phyloP scores from a whole-genome alignment of 2,329 filamentous ascomycete species.

The Aureobasidium pullulans region DNA sequence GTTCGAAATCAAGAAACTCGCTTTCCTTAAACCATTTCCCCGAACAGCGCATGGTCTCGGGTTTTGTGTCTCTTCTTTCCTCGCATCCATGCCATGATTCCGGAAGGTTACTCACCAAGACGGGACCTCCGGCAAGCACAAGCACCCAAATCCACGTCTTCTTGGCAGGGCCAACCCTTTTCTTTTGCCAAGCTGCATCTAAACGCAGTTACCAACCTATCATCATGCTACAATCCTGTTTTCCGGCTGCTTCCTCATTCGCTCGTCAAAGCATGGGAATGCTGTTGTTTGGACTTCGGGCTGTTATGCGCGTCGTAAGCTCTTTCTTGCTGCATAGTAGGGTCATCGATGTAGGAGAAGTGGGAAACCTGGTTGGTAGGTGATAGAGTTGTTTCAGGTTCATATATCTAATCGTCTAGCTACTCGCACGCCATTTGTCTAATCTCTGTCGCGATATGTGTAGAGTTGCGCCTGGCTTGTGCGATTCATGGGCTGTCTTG shows the following conservation, averaged over 20 bases:
- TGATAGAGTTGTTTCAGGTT: background rate
- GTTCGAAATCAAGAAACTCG: background rate
- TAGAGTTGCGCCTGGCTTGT: background rate
- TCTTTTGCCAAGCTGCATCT: background rate
- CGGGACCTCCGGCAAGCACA: background rate
- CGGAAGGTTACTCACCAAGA: background rate
- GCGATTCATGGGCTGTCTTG: background rate
- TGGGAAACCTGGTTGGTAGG: background rate
- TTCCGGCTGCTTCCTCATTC: background rate
- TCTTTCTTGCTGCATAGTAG: background rate
- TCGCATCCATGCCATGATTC: background rate
- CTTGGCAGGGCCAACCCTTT: background rate
- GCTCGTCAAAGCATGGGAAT: background rate
- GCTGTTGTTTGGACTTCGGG: background rate
- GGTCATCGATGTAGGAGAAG: background rate
- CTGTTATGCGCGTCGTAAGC: background rate
- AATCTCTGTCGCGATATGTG: background rate
- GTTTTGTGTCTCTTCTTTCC: background rate
- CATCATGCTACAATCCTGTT: background rate
- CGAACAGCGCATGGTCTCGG: background rate
- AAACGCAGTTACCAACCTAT: background rate
- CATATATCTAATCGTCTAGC: background rate
- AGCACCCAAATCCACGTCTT: background rate
- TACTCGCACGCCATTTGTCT: background rate
- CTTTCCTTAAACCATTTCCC: background rate